Evolutionary conservation across 495 filamentous ascomycete genomes (phyloP).

Genomic region (Astrocystis sublimbata): DNA sequence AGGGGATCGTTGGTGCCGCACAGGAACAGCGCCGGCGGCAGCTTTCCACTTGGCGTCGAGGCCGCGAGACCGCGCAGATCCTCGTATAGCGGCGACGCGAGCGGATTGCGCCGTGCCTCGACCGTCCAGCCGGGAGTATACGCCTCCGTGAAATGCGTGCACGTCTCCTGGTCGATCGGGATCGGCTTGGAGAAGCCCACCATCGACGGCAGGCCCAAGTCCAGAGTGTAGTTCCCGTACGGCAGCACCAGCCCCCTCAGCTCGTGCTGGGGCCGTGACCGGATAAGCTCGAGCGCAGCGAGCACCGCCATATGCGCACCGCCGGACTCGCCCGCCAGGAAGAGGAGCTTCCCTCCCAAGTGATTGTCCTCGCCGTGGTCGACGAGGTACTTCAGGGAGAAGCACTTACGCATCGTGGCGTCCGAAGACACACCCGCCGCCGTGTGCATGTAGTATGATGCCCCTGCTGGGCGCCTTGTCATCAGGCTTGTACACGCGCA

Average conservation of each 20-base stretch:
- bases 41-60: not conserved
- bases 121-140: not conserved
- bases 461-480: slow-evolving; percentile 32
- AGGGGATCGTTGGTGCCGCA: slow-evolving; percentile 56
- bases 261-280: not conserved
- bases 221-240: not conserved
- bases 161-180: not conserved
- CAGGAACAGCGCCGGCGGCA: slow-evolving; percentile 55
- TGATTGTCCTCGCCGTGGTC: not conserved
- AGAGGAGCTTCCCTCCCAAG: not conserved
- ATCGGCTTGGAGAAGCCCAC: not conserved
- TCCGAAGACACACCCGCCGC: slow-evolving; percentile 52
- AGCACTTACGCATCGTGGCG: slow-evolving; percentile 25
- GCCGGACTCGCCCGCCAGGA: not conserved
- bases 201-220: not conserved
- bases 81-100: not conserved
- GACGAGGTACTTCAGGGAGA: not conserved
- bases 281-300: not conserved
- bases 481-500: slow-evolving; percentile 43
- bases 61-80: not conserved
- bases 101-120: not conserved
- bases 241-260: not conserved
- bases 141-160: not conserved
- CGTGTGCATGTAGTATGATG: slow-evolving; percentile 56
- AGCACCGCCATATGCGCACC: not conserved